Base-by-base conservation (phyloP, 2,329 filamentous ascomycete species). In the Xylariaceae sp. region DNA sequence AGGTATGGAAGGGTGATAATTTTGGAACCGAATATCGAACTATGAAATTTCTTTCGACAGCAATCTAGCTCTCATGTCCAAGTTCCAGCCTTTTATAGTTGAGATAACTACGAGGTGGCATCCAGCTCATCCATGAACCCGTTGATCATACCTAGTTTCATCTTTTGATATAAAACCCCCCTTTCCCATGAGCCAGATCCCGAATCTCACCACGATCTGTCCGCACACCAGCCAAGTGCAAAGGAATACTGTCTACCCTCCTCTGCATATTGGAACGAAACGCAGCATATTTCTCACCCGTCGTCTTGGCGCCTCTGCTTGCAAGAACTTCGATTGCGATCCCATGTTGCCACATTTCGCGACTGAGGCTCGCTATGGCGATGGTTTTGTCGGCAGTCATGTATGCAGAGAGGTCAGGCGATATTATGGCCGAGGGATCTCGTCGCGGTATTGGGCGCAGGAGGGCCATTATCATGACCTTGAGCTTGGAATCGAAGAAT, bases 391-490 rank as follows among this genome's bases (percentile, higher is more conserved):
- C 75, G 11, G 60, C 59, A 0, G 59, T 60, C 22, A 70, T 62
- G 7, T 66, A 54, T 3, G 61, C 60, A 2, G 65, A 22, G 0
- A 62, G 42, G 0, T 63, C 57, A 5, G 45, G 37, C 5, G 52
- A 36, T n/a, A n/a, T n/a, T n/a, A n/a, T n/a, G 2, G 46, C 43
- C n/a, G 49, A 44, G 33, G 23, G 43, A 12, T 47, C 47, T 3
- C 41, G 46, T 2, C 44, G 42, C 2, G 55, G 50, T 10, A 67
- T 57, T 0, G 69, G 64, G 22, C 76, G 76, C 2, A 86, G 58
- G 27, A 77, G 82, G 0, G 78, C 82, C 77, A 86, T 79, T 3
- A 85, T 58, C 1, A 81, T 61, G 5, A 85, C 58, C 22, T 77
- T 71, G 2, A 86, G 44, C 35, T 65, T 69, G 0, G 65, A 54